Base-by-base conservation (phyloP, 2,329 filamentous ascomycete genomes). In the Alternaria tenuissima region DNA sequence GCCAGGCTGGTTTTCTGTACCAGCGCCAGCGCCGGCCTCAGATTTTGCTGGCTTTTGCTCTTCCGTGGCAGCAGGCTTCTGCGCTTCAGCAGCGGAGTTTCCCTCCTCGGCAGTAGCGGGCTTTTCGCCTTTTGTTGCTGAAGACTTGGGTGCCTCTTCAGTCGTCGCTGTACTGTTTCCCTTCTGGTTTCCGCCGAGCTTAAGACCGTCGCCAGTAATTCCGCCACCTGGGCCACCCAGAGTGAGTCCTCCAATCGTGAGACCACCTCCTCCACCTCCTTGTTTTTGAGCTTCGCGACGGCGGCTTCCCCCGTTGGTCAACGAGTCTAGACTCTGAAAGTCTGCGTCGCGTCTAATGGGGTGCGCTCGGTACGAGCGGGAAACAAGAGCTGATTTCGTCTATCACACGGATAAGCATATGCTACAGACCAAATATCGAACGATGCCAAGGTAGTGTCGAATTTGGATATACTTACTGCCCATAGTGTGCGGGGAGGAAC, bases 181-280 rank as follows among this genome's bases (percentile, higher is more conserved):
- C 30, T 67, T 52, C 16, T 52, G 42, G 20, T 57, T 56, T 8
- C 67, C 68, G 36, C 63, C 67, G 14, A 73, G 59, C 16, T 69
- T 68, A 12, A 73, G 56, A 16, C 70, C 70, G 16, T 62, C 55
- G 39, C 66, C 67, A 16, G 59, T 66, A 26, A 74, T 73, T 7
- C 73, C 73, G n/a, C 74, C 73, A 26, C 61, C 66, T 22, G 67
- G 36, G 5, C 74, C 74, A 28, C 73, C 74, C 8, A 76, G 66
- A n/a, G 73, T 76, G 34, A 75, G 62, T 1, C 73, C 73, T 30
- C 74, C 73, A 22, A 76, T 70, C 16, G 55, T 62, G 18, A 75
- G 57, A 51, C 68, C 66, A 42, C 63, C 63, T 14, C 63, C 63
- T 14, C 63, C 64, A 26, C 63, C 60, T 34, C 52, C 53, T 22